phyloP scores from a whole-genome alignment of 2,329 filamentous ascomycete species.

The Penicillium glabrum region DNA sequence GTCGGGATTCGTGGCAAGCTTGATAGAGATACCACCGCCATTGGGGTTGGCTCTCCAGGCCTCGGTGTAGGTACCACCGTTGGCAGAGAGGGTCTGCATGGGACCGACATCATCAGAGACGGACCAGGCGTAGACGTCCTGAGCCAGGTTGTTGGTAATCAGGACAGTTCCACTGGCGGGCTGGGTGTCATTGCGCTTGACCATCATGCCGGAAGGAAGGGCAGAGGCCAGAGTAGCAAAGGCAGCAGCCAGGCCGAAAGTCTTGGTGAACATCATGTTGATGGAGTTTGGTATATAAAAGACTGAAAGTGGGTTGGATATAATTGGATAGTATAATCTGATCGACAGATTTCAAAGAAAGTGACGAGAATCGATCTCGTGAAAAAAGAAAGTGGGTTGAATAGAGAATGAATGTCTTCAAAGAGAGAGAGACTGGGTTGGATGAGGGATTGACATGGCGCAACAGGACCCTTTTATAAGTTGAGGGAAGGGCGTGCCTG shows the following conservation, averaged over 20 bases:
- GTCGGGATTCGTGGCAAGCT: slow-evolving; percentile 34
- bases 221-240: slow-evolving; percentile 33
- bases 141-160: slow-evolving; percentile 40
- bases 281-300: slow-evolving; percentile 1
- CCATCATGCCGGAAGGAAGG: slow-evolving; percentile 29
- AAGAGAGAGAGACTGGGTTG: neutral
- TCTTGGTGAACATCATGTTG: slow-evolving; percentile 41
- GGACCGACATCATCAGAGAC: slow-evolving; percentile 34
- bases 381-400: slow-evolving; percentile 13
- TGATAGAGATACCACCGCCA: slow-evolving; percentile 45
- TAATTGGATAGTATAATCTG: slow-evolving; percentile 12
- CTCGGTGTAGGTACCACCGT: slow-evolving; percentile 37
- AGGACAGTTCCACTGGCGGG: slow-evolving; percentile 29
- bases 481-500: slow-evolving; percentile 4
- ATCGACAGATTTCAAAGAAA: slow-evolving; percentile 24
- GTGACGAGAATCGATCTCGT: slow-evolving; percentile 26
- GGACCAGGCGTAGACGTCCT: slow-evolving; percentile 43
- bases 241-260: slow-evolving; percentile 32
- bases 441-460: slow-evolving; percentile 3
- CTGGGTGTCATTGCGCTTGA: slow-evolving; percentile 22
- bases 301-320: slow-evolving; percentile 4
- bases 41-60: slow-evolving; percentile 35
- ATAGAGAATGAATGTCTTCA: slow-evolving; percentile 2
- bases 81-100: slow-evolving; percentile 35
- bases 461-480: slow-evolving; percentile 22